These are phyloP conservation scores for Malus hybrid DNA, from an alignment of 331 rosid genomes.

Conservation along the genomic window DNA sequence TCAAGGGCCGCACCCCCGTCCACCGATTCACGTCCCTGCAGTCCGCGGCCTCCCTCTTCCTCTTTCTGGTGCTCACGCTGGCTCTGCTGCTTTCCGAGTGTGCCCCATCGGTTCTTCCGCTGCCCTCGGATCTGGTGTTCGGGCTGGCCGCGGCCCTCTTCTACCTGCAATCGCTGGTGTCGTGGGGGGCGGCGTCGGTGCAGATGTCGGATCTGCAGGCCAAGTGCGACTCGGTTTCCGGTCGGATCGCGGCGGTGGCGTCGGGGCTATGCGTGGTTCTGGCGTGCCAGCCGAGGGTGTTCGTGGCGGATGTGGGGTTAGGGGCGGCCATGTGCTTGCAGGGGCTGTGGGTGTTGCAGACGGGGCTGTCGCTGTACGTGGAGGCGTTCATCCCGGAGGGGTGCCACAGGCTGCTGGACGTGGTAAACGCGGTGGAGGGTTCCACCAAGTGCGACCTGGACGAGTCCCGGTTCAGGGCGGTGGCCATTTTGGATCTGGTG, in stretches of 20 bases:
- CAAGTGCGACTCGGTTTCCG: constrained; percentile 61
- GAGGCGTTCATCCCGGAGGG: constrained; percentile 91
- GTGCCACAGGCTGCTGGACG: constrained; percentile 77
- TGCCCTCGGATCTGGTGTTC: constrained; percentile 57
- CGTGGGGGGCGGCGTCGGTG: constrained; percentile 43
- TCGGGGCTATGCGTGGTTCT: constrained; percentile 46
- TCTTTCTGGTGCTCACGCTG: constrained; percentile 54
- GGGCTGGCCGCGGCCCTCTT: constrained; percentile 56
- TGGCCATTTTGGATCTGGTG: constrained; percentile 68
- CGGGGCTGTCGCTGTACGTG: constrained; percentile 72
- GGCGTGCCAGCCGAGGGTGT: constrained; percentile 56
- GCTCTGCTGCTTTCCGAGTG: constrained; percentile 57
- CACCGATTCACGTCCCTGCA: constrained; percentile 73
- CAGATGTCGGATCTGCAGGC: constrained; percentile 71
- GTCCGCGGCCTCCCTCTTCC: constrained; percentile 55
- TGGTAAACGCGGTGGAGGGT: constrained; percentile 60
- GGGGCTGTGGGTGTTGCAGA: constrained; percentile 77
- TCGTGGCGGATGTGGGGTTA: constrained; percentile 56
- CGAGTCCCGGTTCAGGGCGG: constrained; percentile 68
- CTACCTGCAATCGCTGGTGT: constrained; percentile 47
- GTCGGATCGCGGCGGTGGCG: constrained; percentile 36
- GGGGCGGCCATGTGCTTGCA: constrained; percentile 53
- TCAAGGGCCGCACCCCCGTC: constrained; percentile 79
- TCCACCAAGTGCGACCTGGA: constrained; percentile 87
- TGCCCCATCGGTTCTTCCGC: constrained; percentile 35